phyloP scores from a whole-genome alignment of 495 filamentous ascomycete genomes.

The Polyplosphaeria fusca region DNA sequence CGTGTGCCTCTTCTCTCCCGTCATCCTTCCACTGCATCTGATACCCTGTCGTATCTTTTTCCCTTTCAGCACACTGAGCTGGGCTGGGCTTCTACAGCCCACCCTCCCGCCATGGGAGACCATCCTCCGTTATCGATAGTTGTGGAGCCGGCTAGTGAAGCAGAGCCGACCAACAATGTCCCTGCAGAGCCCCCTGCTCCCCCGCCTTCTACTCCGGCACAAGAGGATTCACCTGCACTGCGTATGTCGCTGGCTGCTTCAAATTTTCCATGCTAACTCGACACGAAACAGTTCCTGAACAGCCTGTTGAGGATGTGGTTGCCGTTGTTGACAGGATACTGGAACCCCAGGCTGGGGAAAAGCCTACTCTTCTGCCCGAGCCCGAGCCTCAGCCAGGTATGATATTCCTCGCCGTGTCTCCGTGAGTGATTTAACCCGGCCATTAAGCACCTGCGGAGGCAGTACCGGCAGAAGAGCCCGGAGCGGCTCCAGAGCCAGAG shows the following conservation, averaged over 20 bases:
- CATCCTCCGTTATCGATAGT: neutral
- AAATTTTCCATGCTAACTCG: neutral
- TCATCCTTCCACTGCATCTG: too few species aligned
- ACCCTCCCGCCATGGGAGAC: constrained; percentile 1
- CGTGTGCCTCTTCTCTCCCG: too few species aligned
- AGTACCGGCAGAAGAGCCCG: neutral
- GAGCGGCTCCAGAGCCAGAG: neutral
- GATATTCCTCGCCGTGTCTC: neutral
- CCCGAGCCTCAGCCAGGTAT: neutral
- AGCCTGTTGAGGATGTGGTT: constrained; percentile 2
- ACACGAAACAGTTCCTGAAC: neutral
- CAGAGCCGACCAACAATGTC: neutral
- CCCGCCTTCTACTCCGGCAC: constrained; percentile 15
- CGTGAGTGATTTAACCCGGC: neutral
- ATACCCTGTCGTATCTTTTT: neutral
- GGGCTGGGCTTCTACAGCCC: neutral
- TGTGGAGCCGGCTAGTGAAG: constrained; percentile 8
- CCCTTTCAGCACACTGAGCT: constrained; percentile 1
- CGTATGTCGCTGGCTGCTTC: neutral
- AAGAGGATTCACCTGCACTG: constrained; percentile 9
- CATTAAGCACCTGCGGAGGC: neutral
- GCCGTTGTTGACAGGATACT: constrained; percentile 6
- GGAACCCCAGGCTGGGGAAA: constrained; percentile 1
- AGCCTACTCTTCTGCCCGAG: neutral
- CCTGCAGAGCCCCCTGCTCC: constrained; percentile 8